Evolutionary conservation across 2,329 filamentous ascomycete species (phyloP).

Genomic region (Curvularia sp.): DNA sequence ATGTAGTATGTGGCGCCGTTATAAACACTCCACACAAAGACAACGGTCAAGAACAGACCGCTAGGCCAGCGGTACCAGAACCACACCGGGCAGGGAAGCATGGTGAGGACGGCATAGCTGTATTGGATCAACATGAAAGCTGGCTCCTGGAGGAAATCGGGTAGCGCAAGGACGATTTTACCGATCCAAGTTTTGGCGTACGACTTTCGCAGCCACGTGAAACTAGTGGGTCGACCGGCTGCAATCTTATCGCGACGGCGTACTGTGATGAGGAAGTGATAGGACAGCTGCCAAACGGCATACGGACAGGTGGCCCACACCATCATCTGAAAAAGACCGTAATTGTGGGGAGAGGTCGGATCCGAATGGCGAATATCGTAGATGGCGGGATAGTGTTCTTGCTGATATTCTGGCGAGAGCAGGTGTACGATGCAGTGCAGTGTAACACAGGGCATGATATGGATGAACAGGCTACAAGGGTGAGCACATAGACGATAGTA

Average conservation of each 20-base stretch:
- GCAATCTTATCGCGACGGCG: conserved; percentile 95
- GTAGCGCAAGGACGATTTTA: conserved; percentile 80
- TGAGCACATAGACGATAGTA: conserved; percentile 21
- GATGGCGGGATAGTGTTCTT: conserved; percentile 79
- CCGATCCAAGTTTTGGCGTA: conserved; percentile 92
- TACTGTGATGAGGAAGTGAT: conserved; percentile 95
- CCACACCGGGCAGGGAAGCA: conserved; percentile 94
- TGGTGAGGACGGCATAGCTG: conserved; percentile 85
- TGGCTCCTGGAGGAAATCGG: conserved; percentile 77
- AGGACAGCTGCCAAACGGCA: conserved; percentile 86
- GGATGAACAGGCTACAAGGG: conserved; percentile 80
- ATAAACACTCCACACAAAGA: conserved; percentile 96
- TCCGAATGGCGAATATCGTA: conserved; percentile 76
- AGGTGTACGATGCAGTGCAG: conserved; percentile 93
- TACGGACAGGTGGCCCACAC: conserved; percentile 94
- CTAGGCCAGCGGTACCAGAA: conserved; percentile 88
- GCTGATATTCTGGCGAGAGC: conserved; percentile 69
- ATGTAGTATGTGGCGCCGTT: conserved; percentile 98
- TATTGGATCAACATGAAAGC: conserved; percentile 98
- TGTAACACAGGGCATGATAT: conserved; percentile 97
- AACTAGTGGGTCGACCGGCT: conserved; percentile 92
- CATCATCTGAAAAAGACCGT: conserved; percentile 84
- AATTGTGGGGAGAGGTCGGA: conserved; percentile 78
- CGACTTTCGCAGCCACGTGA: conserved; percentile 93
- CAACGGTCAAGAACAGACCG: conserved; percentile 73